Conservation (phyloP, 352 stramenopile genomes). For the Phytophthora pseudosyringae region DNA sequence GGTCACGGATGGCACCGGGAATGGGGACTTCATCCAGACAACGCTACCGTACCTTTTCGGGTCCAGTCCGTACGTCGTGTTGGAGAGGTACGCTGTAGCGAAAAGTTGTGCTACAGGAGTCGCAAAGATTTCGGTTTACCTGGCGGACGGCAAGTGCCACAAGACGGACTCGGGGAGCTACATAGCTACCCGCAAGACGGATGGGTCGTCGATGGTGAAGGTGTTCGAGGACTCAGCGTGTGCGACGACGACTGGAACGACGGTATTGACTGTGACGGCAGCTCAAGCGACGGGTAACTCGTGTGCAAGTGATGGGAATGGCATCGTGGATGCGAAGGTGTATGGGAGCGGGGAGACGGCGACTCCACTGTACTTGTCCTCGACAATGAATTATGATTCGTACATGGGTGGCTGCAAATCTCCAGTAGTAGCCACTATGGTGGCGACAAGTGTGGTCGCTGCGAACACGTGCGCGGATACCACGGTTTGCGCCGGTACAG, state of each 20-base stretch:
- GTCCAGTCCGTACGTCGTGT: slow-evolving; percentile 5
- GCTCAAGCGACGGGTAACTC: neutral
- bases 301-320: slow-evolving; percentile 1
- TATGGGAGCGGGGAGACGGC: neutral
- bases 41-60: slow-evolving; percentile 11
- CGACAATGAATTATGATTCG: neutral
- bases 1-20: slow-evolving; percentile 9
- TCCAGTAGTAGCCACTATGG: neutral
- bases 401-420: neutral
- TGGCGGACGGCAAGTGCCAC: slow-evolving; percentile 12
- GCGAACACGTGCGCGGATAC: slow-evolving; percentile 1
- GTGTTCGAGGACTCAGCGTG: too few relatives aligned
- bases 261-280: too few relatives aligned
- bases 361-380: neutral
- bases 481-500: neutral
- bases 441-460: neutral
- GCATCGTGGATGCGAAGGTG: slow-evolving; percentile 9
- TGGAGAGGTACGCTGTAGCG: slow-evolving; percentile 18
- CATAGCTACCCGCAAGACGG: too few relatives aligned
- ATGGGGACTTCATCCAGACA: slow-evolving; percentile 1
- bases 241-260: too few relatives aligned
- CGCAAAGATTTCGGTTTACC: too few relatives aligned
- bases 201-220: too few relatives aligned
- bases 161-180: neutral
- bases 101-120: too few relatives aligned